Percentiles rank a stretch among this genome's conserved stretches.
These are phyloP conservation scores for Gaultheria prostrata DNA, from an alignment of 148 eudicot genomes.

Conservation along the genomic window DNA sequence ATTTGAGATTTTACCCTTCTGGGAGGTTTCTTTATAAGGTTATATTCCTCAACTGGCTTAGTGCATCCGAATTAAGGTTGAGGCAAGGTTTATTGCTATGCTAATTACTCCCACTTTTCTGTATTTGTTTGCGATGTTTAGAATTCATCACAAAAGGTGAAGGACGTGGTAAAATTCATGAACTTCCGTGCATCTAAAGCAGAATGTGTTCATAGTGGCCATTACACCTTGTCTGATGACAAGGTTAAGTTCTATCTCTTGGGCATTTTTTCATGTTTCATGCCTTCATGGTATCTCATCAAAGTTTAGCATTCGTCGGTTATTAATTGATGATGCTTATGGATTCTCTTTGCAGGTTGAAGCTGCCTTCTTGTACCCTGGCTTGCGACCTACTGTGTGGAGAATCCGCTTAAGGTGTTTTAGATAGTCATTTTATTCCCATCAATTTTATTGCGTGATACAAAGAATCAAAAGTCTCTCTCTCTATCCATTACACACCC, in stretches of 20 bases:
- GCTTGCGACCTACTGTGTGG: slow-evolving; percentile 80
- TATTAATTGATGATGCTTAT: not conserved
- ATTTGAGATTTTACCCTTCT: slow-evolving; percentile 84
- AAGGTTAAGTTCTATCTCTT: slow-evolving; percentile 43
- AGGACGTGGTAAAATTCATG: slow-evolving; percentile 77
- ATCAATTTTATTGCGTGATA: not conserved
- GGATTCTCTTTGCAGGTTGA: slow-evolving; percentile 61
- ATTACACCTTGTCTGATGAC: slow-evolving; percentile 79
- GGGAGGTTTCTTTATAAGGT: slow-evolving; percentile 96
- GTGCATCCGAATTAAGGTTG: not conserved
- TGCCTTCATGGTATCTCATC: not conserved
- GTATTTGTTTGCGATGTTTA: slow-evolving; percentile 28
- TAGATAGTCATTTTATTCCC: not conserved
- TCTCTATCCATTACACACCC: too few species aligned
- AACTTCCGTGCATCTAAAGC: slow-evolving; percentile 61
- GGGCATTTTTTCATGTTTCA: not conserved
- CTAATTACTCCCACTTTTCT: slow-evolving; percentile 12
- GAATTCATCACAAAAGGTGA: slow-evolving; percentile 88
- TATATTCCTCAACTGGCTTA: slow-evolving; percentile 10
- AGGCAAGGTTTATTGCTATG: slow-evolving; percentile 9
- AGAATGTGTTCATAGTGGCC: slow-evolving; percentile 70
- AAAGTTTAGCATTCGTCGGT: not conserved
- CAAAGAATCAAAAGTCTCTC: not conserved
- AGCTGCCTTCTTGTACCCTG: slow-evolving; percentile 91
- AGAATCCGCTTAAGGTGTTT: slow-evolving; percentile 83